Evolutionary conservation across 257 asterid species (phyloP).

Genomic region (Thymus mandschuricus): DNA sequence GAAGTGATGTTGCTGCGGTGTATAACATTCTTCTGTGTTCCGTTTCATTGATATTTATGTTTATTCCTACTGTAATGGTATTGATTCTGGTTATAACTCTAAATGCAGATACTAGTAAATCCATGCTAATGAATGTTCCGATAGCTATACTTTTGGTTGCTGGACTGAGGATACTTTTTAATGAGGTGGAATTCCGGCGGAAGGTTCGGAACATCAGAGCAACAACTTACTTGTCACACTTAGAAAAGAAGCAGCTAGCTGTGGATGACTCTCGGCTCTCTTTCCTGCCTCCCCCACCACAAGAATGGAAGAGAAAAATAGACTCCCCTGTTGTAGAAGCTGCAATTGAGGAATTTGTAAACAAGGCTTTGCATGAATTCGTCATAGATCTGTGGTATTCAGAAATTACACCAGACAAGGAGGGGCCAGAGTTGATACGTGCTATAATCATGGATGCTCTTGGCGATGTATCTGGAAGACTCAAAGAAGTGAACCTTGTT

Average conservation of each 20-base stretch:
- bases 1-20: not conserved
- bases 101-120: conserved; percentile 83
- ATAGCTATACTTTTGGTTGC: conserved; percentile 73
- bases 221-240: conserved; percentile 63
- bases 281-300: conserved; percentile 45
- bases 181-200: conserved; percentile 84
- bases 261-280: conserved; percentile 64
- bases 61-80: not conserved
- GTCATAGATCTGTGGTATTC: conserved; percentile 89
- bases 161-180: conserved; percentile 69
- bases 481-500: conserved; percentile 80
- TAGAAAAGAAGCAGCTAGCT: conserved; percentile 78
- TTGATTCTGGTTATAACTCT: conserved; percentile 26
- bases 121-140: conserved; percentile 86
- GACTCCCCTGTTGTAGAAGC: conserved; percentile 84
- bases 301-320: conserved; percentile 83
- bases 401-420: conserved; percentile 79
- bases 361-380: conserved; percentile 78
- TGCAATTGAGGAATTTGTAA: conserved; percentile 72
- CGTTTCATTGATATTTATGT: conserved; percentile 9
- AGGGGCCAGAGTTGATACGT: conserved; percentile 76
- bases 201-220: conserved; percentile 49
- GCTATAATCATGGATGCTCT: conserved; percentile 77
- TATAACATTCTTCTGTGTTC: not conserved
- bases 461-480: conserved; percentile 76